Base-by-base conservation (phyloP, 345 rosid species). In the Aurinia saxatilis region DNA sequence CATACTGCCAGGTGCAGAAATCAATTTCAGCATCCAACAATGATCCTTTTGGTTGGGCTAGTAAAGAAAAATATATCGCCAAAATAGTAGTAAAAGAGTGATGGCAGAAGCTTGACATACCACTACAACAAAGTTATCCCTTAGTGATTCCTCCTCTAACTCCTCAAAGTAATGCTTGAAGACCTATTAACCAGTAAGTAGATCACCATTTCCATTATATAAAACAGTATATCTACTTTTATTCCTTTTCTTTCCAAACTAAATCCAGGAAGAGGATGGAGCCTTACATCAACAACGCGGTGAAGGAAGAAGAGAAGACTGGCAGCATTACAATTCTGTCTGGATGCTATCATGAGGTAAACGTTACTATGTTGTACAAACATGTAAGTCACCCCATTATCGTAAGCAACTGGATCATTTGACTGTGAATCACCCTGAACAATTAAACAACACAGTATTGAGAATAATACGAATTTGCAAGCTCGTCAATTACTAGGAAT, bases 41-140 rank as follows among this genome's bases (percentile, higher is more conserved):
- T 10, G n/a, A n/a, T n/a, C n/a, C n/a, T n/a, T n/a, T n/a, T n/a
- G n/a, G n/a, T n/a, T n/a, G n/a, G n/a, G n/a, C n/a, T n/a, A n/a
- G n/a, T n/a, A n/a, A n/a, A n/a, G n/a, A n/a, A n/a, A n/a, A n/a
- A n/a, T n/a, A n/a, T n/a, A n/a, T n/a, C n/a, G n/a, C n/a, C n/a
- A n/a, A n/a, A n/a, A n/a, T n/a, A n/a, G n/a, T n/a, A n/a, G n/a
- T n/a, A n/a, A n/a, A n/a, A n/a, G n/a, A n/a, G n/a, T n/a, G n/a
- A n/a, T n/a, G n/a, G n/a, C n/a, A 39, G 58, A 63, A 56, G 17
- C 29, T 25, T 35, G 44, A 72, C 85, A 60, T 73, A 87, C 95
- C 90, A 87, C 95, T 4, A 87, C 86, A 1, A 87, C 95, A 65
- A 87, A 87, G 71, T 87, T 87, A 77, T 87, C 95, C 67, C 95